Conservation (phyloP, 805 yeast genomes). For the Saturnispora halmiae region DNA sequence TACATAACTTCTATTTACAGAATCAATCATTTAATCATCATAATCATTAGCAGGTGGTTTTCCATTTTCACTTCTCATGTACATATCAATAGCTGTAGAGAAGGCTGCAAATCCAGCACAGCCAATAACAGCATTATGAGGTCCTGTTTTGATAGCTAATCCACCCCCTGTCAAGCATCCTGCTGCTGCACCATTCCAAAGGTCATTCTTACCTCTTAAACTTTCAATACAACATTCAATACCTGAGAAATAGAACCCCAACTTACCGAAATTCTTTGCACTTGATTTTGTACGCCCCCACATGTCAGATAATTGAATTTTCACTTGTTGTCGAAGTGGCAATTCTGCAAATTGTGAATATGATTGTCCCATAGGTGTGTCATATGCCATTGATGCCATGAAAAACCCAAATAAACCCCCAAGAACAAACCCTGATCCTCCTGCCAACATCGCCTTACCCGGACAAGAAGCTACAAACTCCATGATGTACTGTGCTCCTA, state of each 20-base stretch:
- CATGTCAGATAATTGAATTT: constrained; percentile 85
- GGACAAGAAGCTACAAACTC: constrained; percentile 88
- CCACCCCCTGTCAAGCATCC: constrained; percentile 98
- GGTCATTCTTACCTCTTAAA: constrained; percentile 79
- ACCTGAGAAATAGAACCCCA: constrained; percentile 86
- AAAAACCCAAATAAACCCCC: constrained; percentile 95
- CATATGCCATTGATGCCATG: constrained; percentile 86
- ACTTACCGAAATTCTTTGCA: constrained; percentile 90
- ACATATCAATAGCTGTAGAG: constrained; percentile 79
- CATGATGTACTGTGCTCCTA: constrained; percentile 78
- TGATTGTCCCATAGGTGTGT: constrained; percentile 53
- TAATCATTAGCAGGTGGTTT: constrained; percentile 85
- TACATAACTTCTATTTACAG: neutral
- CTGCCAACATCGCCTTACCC: constrained; percentile 85
- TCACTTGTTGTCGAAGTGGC: constrained; percentile 90
- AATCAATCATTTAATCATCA: constrained; percentile 51
- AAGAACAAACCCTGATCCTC: constrained; percentile 85
- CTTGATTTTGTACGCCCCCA: constrained; percentile 77
- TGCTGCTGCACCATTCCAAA: constrained; percentile 84
- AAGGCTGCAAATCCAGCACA: constrained; percentile 98
- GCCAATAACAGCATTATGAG: constrained; percentile 82
- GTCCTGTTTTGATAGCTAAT: constrained; percentile 84
- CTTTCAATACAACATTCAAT: constrained; percentile 88
- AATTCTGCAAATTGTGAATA: constrained; percentile 55
- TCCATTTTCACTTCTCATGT: constrained; percentile 74